phyloP scores from a whole-genome alignment of 139 green algal species.

The Tetradesmus lagerheimii region DNA sequence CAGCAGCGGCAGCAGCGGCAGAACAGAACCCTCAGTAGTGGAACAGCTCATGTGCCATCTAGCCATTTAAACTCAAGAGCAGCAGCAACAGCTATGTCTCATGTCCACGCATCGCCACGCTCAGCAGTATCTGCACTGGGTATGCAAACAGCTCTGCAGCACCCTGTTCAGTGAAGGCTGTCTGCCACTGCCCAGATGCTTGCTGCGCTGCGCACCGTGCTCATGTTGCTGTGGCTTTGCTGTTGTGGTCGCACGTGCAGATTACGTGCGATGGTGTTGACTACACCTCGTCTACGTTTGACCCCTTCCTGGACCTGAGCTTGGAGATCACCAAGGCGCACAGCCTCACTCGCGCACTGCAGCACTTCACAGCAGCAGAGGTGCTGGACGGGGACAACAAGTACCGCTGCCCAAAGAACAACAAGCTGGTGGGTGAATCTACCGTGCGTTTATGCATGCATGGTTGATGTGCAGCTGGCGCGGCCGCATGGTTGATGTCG shows the following conservation, averaged over 20 bases:
- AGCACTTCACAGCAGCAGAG: conserved; percentile 84
- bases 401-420: conserved; percentile 82
- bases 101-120: too few relatives aligned
- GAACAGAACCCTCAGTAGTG: too few relatives aligned
- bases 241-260: too few relatives aligned
- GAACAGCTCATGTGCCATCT: too few relatives aligned
- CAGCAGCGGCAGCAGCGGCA: not conserved
- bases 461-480: too few relatives aligned
- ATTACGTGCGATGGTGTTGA: conserved; percentile 89
- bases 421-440: conserved; percentile 79
- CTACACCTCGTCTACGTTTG: conserved; percentile 86
- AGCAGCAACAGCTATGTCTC: too few relatives aligned
- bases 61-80: too few relatives aligned
- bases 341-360: conserved; percentile 74
- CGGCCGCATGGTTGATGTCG: too few relatives aligned
- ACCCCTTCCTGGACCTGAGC: conserved; percentile 94
- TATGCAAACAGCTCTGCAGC: too few relatives aligned
- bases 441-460: too few relatives aligned
- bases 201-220: not conserved
- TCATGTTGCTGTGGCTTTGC: not conserved
- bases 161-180: too few relatives aligned
- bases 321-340: conserved; percentile 88
- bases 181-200: not conserved
- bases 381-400: conserved; percentile 87
- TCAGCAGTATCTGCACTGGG: too few relatives aligned